Base-by-base conservation (phyloP, 208 protist genomes). In the Zelonia costaricensis region DNA sequence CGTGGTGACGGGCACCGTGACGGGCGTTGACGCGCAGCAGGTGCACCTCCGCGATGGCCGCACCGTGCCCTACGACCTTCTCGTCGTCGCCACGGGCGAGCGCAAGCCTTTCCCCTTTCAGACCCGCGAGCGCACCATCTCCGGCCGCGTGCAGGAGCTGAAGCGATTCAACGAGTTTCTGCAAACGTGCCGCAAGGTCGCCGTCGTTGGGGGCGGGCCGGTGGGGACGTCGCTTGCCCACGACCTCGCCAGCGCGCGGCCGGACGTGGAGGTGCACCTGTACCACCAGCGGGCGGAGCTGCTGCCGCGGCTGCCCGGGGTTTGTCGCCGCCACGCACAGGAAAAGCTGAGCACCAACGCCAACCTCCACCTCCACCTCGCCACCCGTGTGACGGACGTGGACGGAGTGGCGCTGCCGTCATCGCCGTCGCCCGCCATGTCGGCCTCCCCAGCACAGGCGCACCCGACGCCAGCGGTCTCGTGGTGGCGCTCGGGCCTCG, bases 191-290 rank as follows among this genome's bases (percentile, higher is more conserved):
- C 68, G 81, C 45, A 94, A 93, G 59, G 81, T 96, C 9, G 85
- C 86, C 3, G 74, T 96, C 28, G 73, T 96, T 44, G 91, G 91
- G 10, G 91, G 91, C 15, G 91, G 91, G 10, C 85, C 88, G 13
- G 80, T 84, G n/a, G 91, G 85, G 0, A 82, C 73, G 4, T 89
- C 81, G 10, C 74, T 93, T 15, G 86, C 88, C 25, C 66, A 84
- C 43, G 79, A 92, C 33, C 69, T 94, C 38, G 83, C 82, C 33
- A 67, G 30, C 12, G 61, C 64, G 16, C 66, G 87, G 6, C 80
- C 80, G 1, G 87, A 92, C 38, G 22, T 88, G 23, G 57, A 91
- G 47, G 80, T 96, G 23, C 83, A 92, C 60, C 60, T 96, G 25
- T 93, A 79, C 56, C 83, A 92, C 45, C 82, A 75, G 46, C 76